phyloP scores from a whole-genome alignment of 108 stramenopile species.

The Phaeodactylum tricornutum region DNA sequence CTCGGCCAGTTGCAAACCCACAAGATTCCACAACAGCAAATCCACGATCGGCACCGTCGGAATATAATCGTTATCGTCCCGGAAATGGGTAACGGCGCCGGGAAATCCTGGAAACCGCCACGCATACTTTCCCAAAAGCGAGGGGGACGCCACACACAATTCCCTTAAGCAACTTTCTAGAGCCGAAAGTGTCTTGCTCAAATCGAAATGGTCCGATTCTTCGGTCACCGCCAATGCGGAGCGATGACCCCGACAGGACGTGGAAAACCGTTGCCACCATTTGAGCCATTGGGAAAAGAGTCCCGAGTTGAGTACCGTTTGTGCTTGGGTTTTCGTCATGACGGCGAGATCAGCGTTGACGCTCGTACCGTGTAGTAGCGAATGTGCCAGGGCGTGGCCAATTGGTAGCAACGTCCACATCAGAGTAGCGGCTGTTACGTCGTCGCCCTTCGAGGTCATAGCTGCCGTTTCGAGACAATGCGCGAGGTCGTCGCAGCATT shows the following conservation, averaged over 20 bases:
- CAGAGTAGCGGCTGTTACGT: background rate
- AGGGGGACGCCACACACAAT: conserved; percentile 3
- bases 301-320: conserved; percentile 14
- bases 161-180: conserved; percentile 1
- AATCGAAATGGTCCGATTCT: background rate
- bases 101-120: conserved; percentile 10
- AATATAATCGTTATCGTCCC: background rate
- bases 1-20: conserved; percentile 1
- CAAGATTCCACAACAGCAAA: conserved; percentile 5
- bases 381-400: conserved; percentile 6
- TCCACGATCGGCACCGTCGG: background rate
- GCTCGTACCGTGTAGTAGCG: background rate
- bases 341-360: background rate
- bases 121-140: conserved; percentile 23
- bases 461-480: background rate
- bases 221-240: no score
- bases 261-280: conserved; percentile 3
- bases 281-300: conserved; percentile 12
- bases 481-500: conserved; percentile 1
- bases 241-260: background rate
- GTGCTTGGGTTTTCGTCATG: conserved; percentile 7
- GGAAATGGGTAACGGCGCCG: background rate
- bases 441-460: background rate
- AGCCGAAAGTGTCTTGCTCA: background rate
- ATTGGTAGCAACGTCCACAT: conserved; percentile 9